phyloP scores from a whole-genome alignment of 306 rosid genomes.

The Nissolia schottii region DNA sequence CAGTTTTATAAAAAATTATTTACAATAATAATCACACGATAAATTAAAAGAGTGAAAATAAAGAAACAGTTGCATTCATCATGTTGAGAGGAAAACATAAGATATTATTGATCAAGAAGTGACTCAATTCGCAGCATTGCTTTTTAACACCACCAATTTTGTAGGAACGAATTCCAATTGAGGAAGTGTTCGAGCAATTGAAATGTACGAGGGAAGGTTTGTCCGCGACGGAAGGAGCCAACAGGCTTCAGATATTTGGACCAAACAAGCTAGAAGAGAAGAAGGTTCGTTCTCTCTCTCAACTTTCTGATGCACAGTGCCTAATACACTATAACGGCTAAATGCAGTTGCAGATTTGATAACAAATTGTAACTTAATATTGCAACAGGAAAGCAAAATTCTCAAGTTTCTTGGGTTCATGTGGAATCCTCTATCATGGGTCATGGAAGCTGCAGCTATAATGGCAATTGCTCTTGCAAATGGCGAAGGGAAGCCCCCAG shows the following conservation, averaged over 20 bases:
- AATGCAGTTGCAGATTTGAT: slow-evolving; percentile 16
- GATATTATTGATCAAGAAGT: not conserved
- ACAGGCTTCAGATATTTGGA: slow-evolving; percentile 83
- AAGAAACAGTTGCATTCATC: not conserved
- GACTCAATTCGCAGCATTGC: not conserved
- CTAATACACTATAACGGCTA: not conserved
- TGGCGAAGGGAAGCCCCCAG: slow-evolving; percentile 80
- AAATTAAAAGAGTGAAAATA: not conserved
- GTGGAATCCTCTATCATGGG: slow-evolving; percentile 99
- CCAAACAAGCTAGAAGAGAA: slow-evolving; percentile 99
- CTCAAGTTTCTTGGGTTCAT: slow-evolving; percentile 98
- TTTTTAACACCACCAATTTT: slow-evolving; percentile 28
- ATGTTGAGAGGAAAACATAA: slow-evolving; percentile 10
- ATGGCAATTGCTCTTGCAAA: slow-evolving; percentile 99
- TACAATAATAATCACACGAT: not conserved
- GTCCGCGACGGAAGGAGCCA: slow-evolving; percentile 57
- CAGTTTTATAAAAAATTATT: no score
- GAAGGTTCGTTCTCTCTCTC: slow-evolving; percentile 62
- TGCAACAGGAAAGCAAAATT: slow-evolving; percentile 78
- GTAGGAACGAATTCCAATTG: slow-evolving; percentile 89
- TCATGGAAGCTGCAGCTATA: slow-evolving; percentile 96
- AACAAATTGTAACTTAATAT: not conserved
- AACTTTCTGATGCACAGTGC: not conserved
- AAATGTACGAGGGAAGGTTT: slow-evolving; percentile 89
- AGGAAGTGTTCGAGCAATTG: slow-evolving; percentile 89